phyloP scores from a whole-genome alignment of 1,284 basidiomycete genomes.

The Neonothopanus nambi region DNA sequence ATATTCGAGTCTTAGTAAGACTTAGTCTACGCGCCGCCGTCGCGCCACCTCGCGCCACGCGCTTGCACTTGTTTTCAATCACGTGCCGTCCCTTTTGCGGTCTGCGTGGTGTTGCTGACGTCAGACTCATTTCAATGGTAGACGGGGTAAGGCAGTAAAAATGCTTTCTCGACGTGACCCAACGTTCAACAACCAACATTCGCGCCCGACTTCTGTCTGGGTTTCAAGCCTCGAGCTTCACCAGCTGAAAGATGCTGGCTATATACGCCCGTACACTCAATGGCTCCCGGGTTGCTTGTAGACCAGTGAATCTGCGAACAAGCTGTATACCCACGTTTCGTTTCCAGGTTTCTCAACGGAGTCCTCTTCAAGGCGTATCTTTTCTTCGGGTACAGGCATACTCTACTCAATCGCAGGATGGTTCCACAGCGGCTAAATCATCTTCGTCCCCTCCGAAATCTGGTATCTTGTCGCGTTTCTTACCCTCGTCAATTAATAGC shows the following conservation, averaged over 20 bases:
- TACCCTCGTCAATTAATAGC: constrained; percentile 31
- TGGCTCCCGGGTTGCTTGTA: neutral
- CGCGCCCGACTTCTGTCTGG: too few species aligned
- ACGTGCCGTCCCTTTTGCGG: too few species aligned
- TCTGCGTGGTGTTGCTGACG: too few species aligned
- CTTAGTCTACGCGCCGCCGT: too few species aligned
- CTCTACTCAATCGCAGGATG: constrained; percentile 1
- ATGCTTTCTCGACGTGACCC: too few species aligned
- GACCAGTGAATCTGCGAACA: neutral
- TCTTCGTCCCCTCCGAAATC: neutral
- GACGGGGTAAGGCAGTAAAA: too few species aligned
- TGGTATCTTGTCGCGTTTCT: constrained; percentile 19
- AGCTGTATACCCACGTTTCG: neutral
- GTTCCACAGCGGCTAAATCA: neutral
- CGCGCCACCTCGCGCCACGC: too few species aligned
- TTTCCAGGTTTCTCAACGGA: neutral
- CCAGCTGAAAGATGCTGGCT: constrained; percentile 1
- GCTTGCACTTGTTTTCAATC: too few species aligned
- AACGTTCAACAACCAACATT: too few species aligned
- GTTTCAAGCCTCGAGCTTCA: too few species aligned
- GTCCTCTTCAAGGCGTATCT: neutral
- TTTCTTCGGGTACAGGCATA: neutral
- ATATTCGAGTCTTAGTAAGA: too few species aligned
- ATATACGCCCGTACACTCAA: neutral
- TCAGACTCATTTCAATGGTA: too few species aligned